Evolutionary conservation across 2,329 filamentous ascomycete species (phyloP).

Genomic region (Ophiocordyceps robertsii): DNA sequence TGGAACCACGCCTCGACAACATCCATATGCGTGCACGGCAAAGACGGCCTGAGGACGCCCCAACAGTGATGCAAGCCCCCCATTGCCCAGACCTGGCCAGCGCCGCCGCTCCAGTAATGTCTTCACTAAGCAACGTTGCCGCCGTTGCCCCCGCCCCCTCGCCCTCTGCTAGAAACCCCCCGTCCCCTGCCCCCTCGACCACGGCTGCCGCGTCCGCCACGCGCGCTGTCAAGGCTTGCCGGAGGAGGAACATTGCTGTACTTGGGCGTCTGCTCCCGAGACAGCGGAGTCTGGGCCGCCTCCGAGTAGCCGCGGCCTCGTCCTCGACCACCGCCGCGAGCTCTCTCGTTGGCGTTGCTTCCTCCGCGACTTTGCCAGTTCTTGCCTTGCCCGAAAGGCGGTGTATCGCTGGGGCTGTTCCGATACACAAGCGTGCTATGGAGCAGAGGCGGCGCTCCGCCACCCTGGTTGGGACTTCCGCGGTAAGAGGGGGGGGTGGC

Average conservation of each 20-base stretch:
- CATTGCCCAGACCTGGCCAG: too few species aligned
- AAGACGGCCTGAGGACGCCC: too few species aligned
- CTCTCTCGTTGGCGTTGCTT: constrained; percentile 10
- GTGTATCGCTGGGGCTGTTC: constrained; percentile 17
- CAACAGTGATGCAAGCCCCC: too few species aligned
- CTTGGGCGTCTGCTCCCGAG: constrained; percentile 11
- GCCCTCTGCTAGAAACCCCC: constrained; percentile 19
- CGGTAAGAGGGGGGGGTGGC: constrained; percentile 22
- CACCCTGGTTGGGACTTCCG: constrained; percentile 24
- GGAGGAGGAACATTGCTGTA: constrained; percentile 51
- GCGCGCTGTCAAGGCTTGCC: constrained; percentile 33
- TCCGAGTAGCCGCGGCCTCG: constrained; percentile 15
- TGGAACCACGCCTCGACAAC: too few species aligned
- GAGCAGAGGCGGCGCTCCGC: constrained; percentile 27
- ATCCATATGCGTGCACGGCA: too few species aligned
- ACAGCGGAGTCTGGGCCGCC: constrained; percentile 7
- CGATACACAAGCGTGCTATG: constrained; percentile 42
- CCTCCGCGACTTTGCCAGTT: constrained; percentile 14
- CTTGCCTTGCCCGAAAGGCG: constrained; percentile 12
- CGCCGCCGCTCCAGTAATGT: too few species aligned
- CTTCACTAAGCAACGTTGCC: too few species aligned
- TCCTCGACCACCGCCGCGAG: constrained; percentile 15
- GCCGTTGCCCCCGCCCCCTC: constrained; percentile 14
- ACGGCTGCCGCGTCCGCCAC: constrained; percentile 25
- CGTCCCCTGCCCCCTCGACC: constrained; percentile 26